Percentiles rank a stretch among this genome's conserved stretches.
Evolutionary conservation across 352 stramenopile species (phyloP).

Genomic region (Phytopythium aichiense): DNA sequence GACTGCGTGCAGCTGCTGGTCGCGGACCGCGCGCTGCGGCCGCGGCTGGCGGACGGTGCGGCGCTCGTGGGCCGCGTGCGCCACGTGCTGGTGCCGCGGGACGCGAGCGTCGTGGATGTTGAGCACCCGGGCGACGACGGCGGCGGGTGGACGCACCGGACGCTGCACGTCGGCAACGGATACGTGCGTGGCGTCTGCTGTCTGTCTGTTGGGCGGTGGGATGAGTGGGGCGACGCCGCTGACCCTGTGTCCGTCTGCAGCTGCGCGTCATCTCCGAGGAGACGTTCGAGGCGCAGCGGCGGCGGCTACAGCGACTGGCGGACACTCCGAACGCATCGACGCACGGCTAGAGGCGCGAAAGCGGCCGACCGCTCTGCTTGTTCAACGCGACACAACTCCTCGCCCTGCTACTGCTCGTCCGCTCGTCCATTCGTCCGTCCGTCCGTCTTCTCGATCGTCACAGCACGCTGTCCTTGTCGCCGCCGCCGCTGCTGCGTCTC

Average conservation of each 20-base stretch:
- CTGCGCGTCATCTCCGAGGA: constrained; percentile 19
- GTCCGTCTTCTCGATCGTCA: background rate
- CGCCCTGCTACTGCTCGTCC: background rate
- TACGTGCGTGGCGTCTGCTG: constrained; percentile 25
- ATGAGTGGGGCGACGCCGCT: too few species aligned
- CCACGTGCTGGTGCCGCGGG: constrained; percentile 35
- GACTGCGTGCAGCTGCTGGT: constrained; percentile 39
- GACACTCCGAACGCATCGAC: background rate
- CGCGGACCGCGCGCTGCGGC: constrained; percentile 20
- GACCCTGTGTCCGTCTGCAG: constrained; percentile 7
- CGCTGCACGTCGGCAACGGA: constrained; percentile 47
- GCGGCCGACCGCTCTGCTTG: background rate
- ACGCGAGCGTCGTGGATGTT: constrained; percentile 47
- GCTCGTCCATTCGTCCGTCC: background rate
- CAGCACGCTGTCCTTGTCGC: constrained; percentile 18
- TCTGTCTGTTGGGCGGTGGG: background rate
- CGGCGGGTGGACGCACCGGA: constrained; percentile 5
- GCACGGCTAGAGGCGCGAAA: background rate
- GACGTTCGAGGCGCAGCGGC: constrained; percentile 10
- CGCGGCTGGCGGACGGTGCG: constrained; percentile 10
- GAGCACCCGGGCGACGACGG: constrained; percentile 5
- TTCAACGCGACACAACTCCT: background rate
- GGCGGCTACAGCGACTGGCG: constrained; percentile 2
- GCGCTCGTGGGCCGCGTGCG: constrained; percentile 31
- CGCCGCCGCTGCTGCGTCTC: constrained; percentile 22